Evolutionary conservation across 495 filamentous ascomycete species (phyloP).

Genomic region (Haplographium delicatum): DNA sequence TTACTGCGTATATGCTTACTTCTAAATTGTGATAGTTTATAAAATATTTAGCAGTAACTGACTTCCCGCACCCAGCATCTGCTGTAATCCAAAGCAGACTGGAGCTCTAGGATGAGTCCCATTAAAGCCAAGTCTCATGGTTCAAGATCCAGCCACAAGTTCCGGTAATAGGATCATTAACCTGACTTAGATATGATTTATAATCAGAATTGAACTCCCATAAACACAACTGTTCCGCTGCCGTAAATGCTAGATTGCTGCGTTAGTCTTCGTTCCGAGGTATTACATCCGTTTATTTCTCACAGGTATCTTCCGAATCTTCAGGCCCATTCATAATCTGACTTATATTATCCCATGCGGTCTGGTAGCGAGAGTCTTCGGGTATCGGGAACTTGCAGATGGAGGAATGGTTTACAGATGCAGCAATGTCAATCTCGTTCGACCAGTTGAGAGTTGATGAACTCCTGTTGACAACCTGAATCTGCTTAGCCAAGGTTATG

Average conservation of each 20-base stretch:
- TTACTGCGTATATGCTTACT: constrained; percentile 11
- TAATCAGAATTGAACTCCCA: neutral
- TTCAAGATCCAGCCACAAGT: constrained; percentile 39
- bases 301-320: neutral
- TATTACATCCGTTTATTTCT: neutral
- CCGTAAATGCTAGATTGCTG: neutral
- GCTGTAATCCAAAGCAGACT: constrained; percentile 44
- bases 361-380: neutral
- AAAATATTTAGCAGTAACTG: constrained; percentile 42
- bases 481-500: neutral
- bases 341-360: neutral
- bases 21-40: constrained; percentile 31
- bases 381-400: neutral
- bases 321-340: neutral
- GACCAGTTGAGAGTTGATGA: constrained; percentile 1
- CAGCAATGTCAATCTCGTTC: neutral
- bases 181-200: constrained; percentile 1
- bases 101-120: constrained; percentile 1
- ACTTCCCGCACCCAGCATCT: constrained; percentile 53
- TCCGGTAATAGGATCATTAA: constrained; percentile 21
- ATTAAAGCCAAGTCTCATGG: constrained; percentile 24
- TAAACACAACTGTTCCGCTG: neutral
- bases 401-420: neutral
- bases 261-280: neutral
- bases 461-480: neutral